Conservation (phyloP, 108 stramenopile species). For the Nitzschia sp. region DNA sequence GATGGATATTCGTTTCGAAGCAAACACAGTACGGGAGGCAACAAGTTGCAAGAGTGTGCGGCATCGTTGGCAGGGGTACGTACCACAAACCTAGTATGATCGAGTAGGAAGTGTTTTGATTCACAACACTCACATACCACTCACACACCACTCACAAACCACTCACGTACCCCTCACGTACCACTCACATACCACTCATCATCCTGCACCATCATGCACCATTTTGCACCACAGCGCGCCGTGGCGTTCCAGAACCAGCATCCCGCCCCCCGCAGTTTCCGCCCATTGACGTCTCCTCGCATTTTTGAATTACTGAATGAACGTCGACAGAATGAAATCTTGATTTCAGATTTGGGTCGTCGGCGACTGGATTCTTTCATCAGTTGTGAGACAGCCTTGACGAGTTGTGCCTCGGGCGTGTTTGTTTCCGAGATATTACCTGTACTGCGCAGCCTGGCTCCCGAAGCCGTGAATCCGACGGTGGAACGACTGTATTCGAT, state of each 20-base stretch:
- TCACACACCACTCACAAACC: no score
- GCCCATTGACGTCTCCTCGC: slow-evolving; percentile 71
- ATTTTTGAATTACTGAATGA: slow-evolving; percentile 69
- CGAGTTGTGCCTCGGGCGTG: no score
- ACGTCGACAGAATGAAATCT: slow-evolving; percentile 53
- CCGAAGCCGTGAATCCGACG: slow-evolving; percentile 49
- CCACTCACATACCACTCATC: no score
- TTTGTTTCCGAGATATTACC: no score
- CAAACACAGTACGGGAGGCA: no score
- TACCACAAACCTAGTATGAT: no score
- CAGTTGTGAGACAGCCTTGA: not conserved
- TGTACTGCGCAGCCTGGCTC: not conserved
- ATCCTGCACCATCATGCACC: no score
- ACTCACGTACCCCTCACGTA: no score
- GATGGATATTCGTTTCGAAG: no score
- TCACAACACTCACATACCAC: no score
- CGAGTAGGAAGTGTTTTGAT: no score
- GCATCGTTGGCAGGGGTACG: slow-evolving; percentile 47
- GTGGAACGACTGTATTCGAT: slow-evolving; percentile 46
- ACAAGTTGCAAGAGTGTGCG: slow-evolving; percentile 40
- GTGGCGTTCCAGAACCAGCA: slow-evolving; percentile 65
- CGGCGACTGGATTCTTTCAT: not conserved
- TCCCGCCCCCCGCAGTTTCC: slow-evolving; percentile 69
- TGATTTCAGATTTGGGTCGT: slow-evolving; percentile 50
- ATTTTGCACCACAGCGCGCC: slow-evolving; percentile 52